These are phyloP conservation scores for Cotoneaster glaucophyllus DNA, from an alignment of 306 rosid genomes.

Conservation along the genomic window DNA sequence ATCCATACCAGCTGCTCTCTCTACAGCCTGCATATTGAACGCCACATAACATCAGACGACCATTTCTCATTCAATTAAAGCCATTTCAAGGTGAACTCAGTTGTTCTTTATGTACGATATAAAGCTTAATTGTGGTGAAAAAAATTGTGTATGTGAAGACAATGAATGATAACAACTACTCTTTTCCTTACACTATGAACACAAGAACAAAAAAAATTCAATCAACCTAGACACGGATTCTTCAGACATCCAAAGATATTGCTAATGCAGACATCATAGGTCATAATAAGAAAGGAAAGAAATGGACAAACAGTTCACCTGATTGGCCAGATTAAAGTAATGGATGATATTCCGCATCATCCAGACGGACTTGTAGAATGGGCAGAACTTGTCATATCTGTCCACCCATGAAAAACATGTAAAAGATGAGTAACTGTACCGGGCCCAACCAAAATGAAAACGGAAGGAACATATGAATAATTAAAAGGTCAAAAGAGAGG, in stretches of 20 bases:
- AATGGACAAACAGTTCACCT: conserved; percentile 37
- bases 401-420: conserved; percentile 13
- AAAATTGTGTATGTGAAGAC: not conserved
- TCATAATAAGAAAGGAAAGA: not conserved
- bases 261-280: not conserved
- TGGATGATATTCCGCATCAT: conserved; percentile 99
- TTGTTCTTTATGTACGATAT: not conserved
- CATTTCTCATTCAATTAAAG: not conserved
- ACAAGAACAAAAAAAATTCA: not conserved
- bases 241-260: not conserved
- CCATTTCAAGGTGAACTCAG: not conserved
- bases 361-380: conserved; percentile 99
- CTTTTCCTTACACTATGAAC: not conserved
- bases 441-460: not conserved
- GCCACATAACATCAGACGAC: not conserved
- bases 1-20: conserved; percentile 95
- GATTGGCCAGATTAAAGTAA: conserved; percentile 95
- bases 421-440: conserved; percentile 2
- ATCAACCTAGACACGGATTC: not conserved
- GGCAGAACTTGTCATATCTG: conserved; percentile 97
- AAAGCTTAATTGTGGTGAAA: not conserved
- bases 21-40: conserved; percentile 72
- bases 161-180: not conserved
- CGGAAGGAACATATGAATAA: not conserved
- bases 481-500: not conserved